phyloP scores from a whole-genome alignment of 768 basidiomycete species.

The Lactarius trivialis region DNA sequence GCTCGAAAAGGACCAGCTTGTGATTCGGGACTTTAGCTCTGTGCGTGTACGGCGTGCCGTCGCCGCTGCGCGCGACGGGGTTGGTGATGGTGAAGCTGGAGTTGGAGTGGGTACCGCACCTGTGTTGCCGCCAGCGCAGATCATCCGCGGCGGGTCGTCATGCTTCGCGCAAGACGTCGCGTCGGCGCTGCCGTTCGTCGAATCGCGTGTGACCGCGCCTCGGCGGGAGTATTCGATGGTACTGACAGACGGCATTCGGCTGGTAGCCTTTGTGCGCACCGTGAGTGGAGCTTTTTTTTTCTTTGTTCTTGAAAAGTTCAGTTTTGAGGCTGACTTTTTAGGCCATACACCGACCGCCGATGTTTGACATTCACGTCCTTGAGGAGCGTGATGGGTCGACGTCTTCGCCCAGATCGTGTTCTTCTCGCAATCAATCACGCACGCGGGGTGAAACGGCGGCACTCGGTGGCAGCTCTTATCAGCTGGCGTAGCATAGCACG shows the following conservation, averaged over 20 bases:
- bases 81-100: not conserved
- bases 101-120: not conserved
- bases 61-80: not conserved
- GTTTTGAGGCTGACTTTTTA: not conserved
- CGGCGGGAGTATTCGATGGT: not conserved
- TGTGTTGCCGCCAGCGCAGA: not conserved
- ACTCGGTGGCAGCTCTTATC: not conserved
- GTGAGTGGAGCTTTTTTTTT: no score
- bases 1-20: slow-evolving; percentile 3
- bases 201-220: slow-evolving; percentile 3
- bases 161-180: slow-evolving; percentile 6
- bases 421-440: not conserved
- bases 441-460: not conserved
- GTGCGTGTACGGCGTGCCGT: slow-evolving; percentile 6
- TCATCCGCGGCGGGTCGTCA: not conserved
- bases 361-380: slow-evolving; percentile 11
- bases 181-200: slow-evolving; percentile 7
- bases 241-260: slow-evolving; percentile 8
- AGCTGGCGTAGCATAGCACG: not conserved
- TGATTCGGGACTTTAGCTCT: slow-evolving; percentile 12
- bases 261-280: slow-evolving; percentile 2
- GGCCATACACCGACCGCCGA: not conserved
- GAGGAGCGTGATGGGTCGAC: not conserved
- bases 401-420: not conserved
- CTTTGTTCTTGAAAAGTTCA: no score